phyloP scores from a whole-genome alignment of 805 yeast species.

The Yarrowia porcina region DNA sequence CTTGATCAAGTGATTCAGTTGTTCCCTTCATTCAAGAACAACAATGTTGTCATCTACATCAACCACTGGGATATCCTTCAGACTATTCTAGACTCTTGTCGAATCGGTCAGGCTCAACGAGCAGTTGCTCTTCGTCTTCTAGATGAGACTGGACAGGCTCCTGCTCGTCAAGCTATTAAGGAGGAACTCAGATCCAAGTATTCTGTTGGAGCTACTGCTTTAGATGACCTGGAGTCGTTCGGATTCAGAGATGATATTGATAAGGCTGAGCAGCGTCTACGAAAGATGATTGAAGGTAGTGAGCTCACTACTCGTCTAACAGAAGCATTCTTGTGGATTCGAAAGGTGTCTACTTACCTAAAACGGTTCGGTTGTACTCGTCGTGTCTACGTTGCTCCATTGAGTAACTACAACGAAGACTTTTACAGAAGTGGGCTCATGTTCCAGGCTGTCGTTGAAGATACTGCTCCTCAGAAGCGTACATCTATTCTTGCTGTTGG shows the following conservation, averaged over 20 bases:
- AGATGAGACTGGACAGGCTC: conserved; percentile 73
- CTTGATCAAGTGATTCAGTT: conserved; percentile 65
- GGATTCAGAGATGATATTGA: conserved; percentile 71
- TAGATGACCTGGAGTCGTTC: conserved; percentile 77
- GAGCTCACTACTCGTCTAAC: conserved; percentile 61
- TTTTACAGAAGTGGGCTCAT: conserved; percentile 79
- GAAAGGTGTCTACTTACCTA: conserved; percentile 53
- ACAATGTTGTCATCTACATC: conserved; percentile 57
- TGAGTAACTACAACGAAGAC: conserved; percentile 75
- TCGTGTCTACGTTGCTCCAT: conserved; percentile 66
- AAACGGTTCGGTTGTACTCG: conserved; percentile 58
- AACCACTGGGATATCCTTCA: conserved; percentile 82
- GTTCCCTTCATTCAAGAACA: conserved; percentile 63
- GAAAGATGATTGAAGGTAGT: conserved; percentile 70
- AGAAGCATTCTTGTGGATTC: conserved; percentile 58
- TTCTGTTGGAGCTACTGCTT: conserved; percentile 73
- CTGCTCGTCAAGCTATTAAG: conserved; percentile 57
- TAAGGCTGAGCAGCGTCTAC: conserved; percentile 58
- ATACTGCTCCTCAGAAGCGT: conserved; percentile 33
- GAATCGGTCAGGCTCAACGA: conserved; percentile 70
- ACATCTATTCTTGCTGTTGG: conserved; percentile 71
- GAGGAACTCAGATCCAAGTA: conserved; percentile 59
- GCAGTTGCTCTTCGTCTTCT: conserved; percentile 64
- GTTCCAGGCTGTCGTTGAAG: conserved; percentile 81
- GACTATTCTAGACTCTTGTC: conserved; percentile 74